Base-by-base conservation (phyloP, 1,139 yeast genomes). In the Candida pseudoviswanathii region DNA sequence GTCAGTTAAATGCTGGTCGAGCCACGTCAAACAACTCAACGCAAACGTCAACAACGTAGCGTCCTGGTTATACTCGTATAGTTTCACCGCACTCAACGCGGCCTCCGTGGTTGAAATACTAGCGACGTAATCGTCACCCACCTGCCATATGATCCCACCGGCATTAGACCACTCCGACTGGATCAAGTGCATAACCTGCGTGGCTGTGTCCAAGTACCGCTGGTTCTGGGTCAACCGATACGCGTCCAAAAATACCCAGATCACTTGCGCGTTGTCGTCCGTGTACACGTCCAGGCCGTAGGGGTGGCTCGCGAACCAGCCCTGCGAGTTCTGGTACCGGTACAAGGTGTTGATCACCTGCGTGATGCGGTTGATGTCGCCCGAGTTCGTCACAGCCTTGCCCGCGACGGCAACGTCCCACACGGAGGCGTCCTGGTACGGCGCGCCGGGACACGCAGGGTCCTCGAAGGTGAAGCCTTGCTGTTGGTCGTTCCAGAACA, bases 71-170 rank as follows among this genome's bases (percentile, higher is more conserved):
- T 55, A 47, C 21, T 62, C 60, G 50, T 63, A 65, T 10, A 68
- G 44, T 47, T 60, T 58, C 32, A 67, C 57, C 0, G 75, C 71
- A 8, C 71, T 66, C 45, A 70, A 60, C 1, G 71, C 73, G 0
- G 70, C 66, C 52, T 70, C 75, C 5, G 61, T 50, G n/a, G 68
- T 66, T 9, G 75, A 69, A 29, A 70, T 70, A 37, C 71, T 66
- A 1, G 75, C 70, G 33, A 70, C 52, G 52, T 70, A 70, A 29
- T 53, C 51, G 22, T 45, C 30, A 11, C 60, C 54, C 30, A 58
- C 57, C 41, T 58, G 54, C 75, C 74, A 68, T 26, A 54, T 54
- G 5, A 70, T 62, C 3, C 75, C 75, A 1, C 74, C 74, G n/a
- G 50, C 50, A 9, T 43, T 40, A 37, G 55, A 56, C 60, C 60